Evolutionary conservation across 768 basidiomycete genomes (phyloP).

Genomic region (Tricholoma sp.): DNA sequence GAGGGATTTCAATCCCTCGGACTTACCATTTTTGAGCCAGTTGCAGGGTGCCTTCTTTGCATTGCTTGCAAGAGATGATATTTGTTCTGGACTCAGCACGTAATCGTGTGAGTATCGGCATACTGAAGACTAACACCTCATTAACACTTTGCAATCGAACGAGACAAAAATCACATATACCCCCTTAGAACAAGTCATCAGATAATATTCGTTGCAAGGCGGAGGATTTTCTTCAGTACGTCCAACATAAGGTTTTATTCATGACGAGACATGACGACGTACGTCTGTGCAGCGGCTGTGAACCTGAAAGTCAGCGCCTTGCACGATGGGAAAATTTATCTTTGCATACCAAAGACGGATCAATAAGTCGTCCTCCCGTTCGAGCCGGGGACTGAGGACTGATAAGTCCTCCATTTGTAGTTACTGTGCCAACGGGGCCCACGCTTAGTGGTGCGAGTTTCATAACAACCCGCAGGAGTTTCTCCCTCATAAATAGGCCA

Average conservation of each 20-base stretch:
- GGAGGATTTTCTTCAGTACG: constrained; percentile 62
- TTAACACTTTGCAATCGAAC: constrained; percentile 11
- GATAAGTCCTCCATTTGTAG: constrained; percentile 55
- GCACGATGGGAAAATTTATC: constrained; percentile 7
- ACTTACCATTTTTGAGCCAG: constrained; percentile 70
- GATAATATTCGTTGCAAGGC: constrained; percentile 80
- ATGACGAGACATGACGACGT: constrained; percentile 21
- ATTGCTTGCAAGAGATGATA: constrained; percentile 63
- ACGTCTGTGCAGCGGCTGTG: constrained; percentile 76
- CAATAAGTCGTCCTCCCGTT: constrained; percentile 43
- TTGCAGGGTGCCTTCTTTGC: constrained; percentile 87
- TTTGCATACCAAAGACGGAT: constrained; percentile 55
- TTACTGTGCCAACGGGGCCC: constrained; percentile 36
- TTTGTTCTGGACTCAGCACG: constrained; percentile 62
- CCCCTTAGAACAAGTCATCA: constrained; percentile 81
- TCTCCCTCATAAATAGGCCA: constrained; percentile 41
- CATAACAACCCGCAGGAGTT: constrained; percentile 28
- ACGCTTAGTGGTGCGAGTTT: constrained; percentile 46
- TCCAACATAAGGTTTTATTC: neutral
- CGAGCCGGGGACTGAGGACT: constrained; percentile 60
- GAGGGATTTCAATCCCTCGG: neutral
- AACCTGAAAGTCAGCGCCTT: neutral
- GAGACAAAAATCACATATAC: constrained; percentile 30
- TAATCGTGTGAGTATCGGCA: constrained; percentile 89
- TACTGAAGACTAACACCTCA: constrained; percentile 38